A percentile compares a stretch with the other conserved stretches of the same genome.
Evolutionary conservation across 2,329 filamentous ascomycete species (phyloP).

Genomic region (Huntiella omanensis): DNA sequence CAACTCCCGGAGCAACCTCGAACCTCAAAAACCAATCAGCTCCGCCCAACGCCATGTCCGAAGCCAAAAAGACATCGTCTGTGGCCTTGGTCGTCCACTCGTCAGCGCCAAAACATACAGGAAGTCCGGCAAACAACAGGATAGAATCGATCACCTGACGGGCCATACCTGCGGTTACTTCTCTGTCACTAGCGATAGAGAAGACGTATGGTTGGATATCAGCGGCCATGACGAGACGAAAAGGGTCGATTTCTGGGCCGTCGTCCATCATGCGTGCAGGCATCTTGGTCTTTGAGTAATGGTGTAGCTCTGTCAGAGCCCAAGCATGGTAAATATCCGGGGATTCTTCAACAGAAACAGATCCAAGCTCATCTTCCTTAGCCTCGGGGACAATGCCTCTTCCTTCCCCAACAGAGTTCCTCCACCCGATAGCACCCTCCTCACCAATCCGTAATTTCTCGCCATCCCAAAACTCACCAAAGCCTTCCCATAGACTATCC

Average conservation of each 20-base stretch:
- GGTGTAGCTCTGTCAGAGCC: constrained; percentile 34
- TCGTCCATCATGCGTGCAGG: constrained; percentile 63
- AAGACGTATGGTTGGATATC: constrained; percentile 54
- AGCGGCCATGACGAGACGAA: constrained; percentile 58
- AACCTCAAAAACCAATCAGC: not conserved
- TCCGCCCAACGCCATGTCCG: not conserved
- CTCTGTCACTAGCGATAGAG: constrained; percentile 17
- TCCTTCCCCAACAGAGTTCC: constrained; percentile 22
- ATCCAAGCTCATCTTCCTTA: constrained; percentile 8
- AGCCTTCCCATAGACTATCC: constrained; percentile 10
- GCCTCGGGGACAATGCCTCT: not conserved
- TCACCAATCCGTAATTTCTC: constrained; percentile 69
- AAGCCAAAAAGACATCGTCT: constrained; percentile 32
- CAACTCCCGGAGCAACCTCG: constrained; percentile 1
- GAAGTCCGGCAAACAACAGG: constrained; percentile 17
- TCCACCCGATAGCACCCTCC: constrained; percentile 50
- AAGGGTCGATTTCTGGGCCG: constrained; percentile 60
- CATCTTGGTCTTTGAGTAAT: constrained; percentile 28
- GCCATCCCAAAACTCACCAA: constrained; percentile 60
- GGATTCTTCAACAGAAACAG: constrained; percentile 14
- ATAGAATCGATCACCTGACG: constrained; percentile 20
- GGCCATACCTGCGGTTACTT: too few relatives aligned
- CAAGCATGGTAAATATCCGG: constrained; percentile 32
- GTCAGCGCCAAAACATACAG: constrained; percentile 13
- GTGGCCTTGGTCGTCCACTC: constrained; percentile 18